Conservation (phyloP, 331 rosid species). For the Cydonia oblonga region DNA sequence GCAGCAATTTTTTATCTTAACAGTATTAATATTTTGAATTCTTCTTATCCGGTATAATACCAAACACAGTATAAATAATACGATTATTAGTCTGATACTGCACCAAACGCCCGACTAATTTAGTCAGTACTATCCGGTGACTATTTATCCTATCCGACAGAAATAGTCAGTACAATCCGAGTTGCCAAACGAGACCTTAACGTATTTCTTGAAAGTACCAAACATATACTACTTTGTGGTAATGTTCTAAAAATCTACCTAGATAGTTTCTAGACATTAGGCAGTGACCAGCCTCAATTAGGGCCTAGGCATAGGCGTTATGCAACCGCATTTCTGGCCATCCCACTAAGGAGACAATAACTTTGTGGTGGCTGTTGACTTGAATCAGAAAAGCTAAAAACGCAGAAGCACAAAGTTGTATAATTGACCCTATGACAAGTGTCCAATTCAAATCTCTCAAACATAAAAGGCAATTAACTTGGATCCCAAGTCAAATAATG, state of each 20-base stretch:
- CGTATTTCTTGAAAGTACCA: accelerated
- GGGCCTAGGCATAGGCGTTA: neutral
- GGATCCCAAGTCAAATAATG: neutral
- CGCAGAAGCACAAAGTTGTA: neutral
- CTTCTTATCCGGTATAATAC: too few relatives aligned
- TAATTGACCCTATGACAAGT: neutral
- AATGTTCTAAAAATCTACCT: neutral
- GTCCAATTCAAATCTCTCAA: neutral
- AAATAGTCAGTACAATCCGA: too few relatives aligned
- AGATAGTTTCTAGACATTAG: too few relatives aligned
- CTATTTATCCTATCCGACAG: too few relatives aligned
- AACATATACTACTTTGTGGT: too few relatives aligned
- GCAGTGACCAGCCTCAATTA: neutral
- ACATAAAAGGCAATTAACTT: neutral
- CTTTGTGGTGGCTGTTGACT: neutral
- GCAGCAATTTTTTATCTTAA: too few relatives aligned
- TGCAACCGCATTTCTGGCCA: neutral
- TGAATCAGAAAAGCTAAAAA: neutral
- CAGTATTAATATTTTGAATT: too few relatives aligned
- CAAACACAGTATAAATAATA: too few relatives aligned
- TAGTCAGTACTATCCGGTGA: too few relatives aligned
- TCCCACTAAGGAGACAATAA: neutral
- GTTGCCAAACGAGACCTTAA: too few relatives aligned
- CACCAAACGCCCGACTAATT: too few relatives aligned
- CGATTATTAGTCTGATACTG: too few relatives aligned